These are phyloP conservation scores for Macrophomina pseudophaseolina DNA, from an alignment of 2,329 filamentous ascomycete species.

Conservation along the genomic window DNA sequence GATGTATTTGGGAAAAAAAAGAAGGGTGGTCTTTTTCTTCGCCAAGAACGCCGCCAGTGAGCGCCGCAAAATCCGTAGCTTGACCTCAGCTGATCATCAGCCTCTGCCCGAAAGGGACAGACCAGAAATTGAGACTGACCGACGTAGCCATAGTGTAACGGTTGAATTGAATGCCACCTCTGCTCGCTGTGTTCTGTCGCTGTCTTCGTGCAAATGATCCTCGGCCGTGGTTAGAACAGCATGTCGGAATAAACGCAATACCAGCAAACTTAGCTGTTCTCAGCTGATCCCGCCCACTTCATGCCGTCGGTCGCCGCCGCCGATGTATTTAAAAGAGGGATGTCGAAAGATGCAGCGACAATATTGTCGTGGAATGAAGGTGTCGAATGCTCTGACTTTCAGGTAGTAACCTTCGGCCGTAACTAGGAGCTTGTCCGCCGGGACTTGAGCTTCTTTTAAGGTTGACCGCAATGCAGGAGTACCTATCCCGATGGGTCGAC, in stretches of 20 bases:
- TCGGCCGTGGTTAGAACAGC: conserved; percentile 26
- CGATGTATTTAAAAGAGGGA: not conserved
- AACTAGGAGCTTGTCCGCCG: not conserved
- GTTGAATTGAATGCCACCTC: conserved; percentile 3
- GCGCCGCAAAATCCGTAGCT: conserved; percentile 1
- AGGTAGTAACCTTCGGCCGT: not conserved
- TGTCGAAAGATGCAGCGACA: conserved; percentile 5
- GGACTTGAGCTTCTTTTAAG: not conserved
- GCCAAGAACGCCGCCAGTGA: conserved; percentile 16
- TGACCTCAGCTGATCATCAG: conserved; percentile 23
- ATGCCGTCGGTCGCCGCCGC: not conserved
- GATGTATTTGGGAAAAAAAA: not conserved
- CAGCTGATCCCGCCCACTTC: conserved; percentile 19
- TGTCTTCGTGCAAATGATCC: conserved; percentile 18
- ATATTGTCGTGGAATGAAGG: not conserved
- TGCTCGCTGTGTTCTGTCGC: conserved; percentile 14
- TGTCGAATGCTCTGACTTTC: not conserved
- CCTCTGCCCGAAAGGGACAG: conserved; percentile 13
- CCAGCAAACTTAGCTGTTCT: conserved; percentile 28
- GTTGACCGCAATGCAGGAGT: conserved; percentile 2
- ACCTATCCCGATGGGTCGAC: conserved; percentile 26
- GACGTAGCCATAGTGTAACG: conserved; percentile 11
- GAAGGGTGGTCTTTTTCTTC: conserved; percentile 5
- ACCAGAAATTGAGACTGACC: conserved; percentile 18
- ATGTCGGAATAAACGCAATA: conserved; percentile 11